Base-by-base conservation (phyloP, 164 flowering plant species). In the Tetrastigma voinierianum region DNA sequence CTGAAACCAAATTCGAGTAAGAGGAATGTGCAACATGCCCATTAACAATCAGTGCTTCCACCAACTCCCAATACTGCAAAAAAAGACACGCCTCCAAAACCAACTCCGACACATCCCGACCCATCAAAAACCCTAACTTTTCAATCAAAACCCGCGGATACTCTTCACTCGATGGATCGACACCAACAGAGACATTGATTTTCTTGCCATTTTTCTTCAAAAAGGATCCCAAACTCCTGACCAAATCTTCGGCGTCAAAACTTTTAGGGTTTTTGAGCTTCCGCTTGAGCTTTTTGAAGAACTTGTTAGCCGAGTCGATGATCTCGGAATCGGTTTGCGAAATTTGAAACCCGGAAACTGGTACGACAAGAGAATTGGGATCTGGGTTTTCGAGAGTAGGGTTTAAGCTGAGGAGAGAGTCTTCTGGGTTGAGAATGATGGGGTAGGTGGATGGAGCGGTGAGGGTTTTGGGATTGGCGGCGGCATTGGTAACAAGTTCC, bases 21-120 rank as follows among this genome's bases (percentile, higher is more conserved):
- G 67, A 51, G 3, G 78, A 73, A 59, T 75, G 77, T 3, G 64
- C 76, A 48, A 86, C 77, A 59, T 86, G 65, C 43, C 81, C 76
- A 59, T 80, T 76, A 70, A 73, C 62, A 58, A 95, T 81, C 65
- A 92, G 54, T 43, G 70, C 55, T 62, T 84, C 87, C 68, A 93
- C 64, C 68, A 87, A 46, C 4, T 81, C 89, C 97, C 95, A 90
- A 20, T 71, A 43, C 77, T 81, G 87, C 61, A 93, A 67, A 24
- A 8, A 65, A 46, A 93, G n/a, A 76, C 88, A 90, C 10, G 79
- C 80, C 64, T 93, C 90, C 57, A 84, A 49, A 67, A 90, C 70
- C 71, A 89, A 72, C 44, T 72, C 76, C 0, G 67, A 70, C 6
- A 83, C 86, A 58, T 87, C 90, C 47, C 71, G 52, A 25, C 86